Evolutionary conservation across 2,329 filamentous ascomycete species (phyloP), one percentile per base, ranked within the genome.

Genomic region (Aspergillus caelatus): DNA sequence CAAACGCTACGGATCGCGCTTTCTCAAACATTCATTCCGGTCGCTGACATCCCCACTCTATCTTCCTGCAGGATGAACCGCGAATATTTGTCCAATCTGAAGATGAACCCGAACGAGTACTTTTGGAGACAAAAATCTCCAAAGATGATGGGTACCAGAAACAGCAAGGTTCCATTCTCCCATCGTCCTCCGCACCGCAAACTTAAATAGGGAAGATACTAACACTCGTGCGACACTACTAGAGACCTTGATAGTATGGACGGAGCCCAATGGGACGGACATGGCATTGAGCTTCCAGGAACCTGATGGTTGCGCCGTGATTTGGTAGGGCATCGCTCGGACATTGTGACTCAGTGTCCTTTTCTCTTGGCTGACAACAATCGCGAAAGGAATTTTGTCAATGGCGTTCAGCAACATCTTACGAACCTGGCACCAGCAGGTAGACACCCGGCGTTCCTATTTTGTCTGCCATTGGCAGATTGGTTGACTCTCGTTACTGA

Each of bases 271-370:
- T 80, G 91, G 91, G 63, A 89, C 94, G 61, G 95, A 99, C 76
- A 98, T 99, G 95, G 95, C 95, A 50, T 86, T 99, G 67, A 97
- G 94, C 77, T 99, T 99, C 74, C 95, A 99, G 78, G 95, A 99
- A 81, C 91, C 94, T 2, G 95, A 98, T 70, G 95, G 94, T 53
- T 99, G 95, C 79, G 88, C 91, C 23, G 85, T 89, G 67, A 97
- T 99, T 78, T 99, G 95, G 95, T 96, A 80, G 71, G 70, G 21
- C 41, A 30, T 55, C 41, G 46, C 52, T 45, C 28, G 21, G 19
- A 58, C 46, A 45, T 57, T 55, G 56, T 26, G 73, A 77, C 82
- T 76, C 43, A 34, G 43, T 55, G 34, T 64, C 57, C 56, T 63
- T 54, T 60, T 60, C 54, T 65, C 64, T 60, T 67, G 61, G 66